phyloP scores from a whole-genome alignment of 2,329 filamentous ascomycete species.

The Sarocladiaceae sp. region DNA sequence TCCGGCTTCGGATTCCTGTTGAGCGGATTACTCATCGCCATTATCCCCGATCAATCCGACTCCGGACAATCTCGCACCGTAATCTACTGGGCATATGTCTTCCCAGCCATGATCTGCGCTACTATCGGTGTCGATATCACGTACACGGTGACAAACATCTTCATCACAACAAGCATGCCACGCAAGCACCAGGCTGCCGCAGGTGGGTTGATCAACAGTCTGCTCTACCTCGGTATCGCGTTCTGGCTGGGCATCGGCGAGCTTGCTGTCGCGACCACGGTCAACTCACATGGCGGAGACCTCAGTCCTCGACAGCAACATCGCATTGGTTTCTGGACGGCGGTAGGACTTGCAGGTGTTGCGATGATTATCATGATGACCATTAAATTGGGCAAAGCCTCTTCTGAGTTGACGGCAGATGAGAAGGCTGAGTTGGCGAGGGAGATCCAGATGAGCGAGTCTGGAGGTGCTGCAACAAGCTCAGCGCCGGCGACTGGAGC shows the following conservation, averaged over 20 bases:
- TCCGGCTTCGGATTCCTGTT: conserved; percentile 57
- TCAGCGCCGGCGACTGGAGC: not conserved
- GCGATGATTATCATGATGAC: conserved; percentile 52
- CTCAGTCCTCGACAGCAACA: conserved; percentile 50
- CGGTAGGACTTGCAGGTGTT: conserved; percentile 49
- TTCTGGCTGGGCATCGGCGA: conserved; percentile 69
- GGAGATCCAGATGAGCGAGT: conserved; percentile 6
- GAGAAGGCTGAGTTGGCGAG: conserved; percentile 37
- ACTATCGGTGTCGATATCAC: conserved; percentile 73
- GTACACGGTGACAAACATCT: conserved; percentile 72
- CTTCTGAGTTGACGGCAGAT: conserved; percentile 53
- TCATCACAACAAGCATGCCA: conserved; percentile 70
- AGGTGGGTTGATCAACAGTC: conserved; percentile 65
- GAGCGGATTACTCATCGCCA: conserved; percentile 57
- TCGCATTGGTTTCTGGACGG: conserved; percentile 64
- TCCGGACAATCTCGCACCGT: conserved; percentile 23
- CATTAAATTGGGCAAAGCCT: conserved; percentile 50
- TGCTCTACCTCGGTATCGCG: conserved; percentile 69
- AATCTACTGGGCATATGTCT: conserved; percentile 68
- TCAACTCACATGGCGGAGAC: conserved; percentile 12
- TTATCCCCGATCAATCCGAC: conserved; percentile 52
- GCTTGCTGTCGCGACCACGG: conserved; percentile 51
- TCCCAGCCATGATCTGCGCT: conserved; percentile 64
- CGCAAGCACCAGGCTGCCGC: conserved; percentile 65
- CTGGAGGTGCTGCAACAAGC: no score